phyloP scores from a whole-genome alignment of 2,329 filamentous ascomycete species.

The Exophiala sp. region DNA sequence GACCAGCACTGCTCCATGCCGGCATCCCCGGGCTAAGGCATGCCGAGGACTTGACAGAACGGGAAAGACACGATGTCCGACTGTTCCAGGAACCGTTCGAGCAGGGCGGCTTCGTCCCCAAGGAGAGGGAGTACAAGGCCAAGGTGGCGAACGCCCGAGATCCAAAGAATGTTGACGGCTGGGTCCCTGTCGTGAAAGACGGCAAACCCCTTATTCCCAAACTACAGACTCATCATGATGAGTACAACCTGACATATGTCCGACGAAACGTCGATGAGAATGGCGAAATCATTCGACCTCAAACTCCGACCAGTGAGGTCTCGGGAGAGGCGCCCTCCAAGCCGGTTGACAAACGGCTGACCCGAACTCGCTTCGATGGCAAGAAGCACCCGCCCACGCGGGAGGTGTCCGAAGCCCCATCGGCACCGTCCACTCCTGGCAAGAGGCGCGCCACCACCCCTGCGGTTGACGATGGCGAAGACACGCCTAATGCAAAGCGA shows the following conservation, averaged over 20 bases:
- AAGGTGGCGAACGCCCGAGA: conserved; percentile 35
- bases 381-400: conserved; percentile 25
- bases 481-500: conserved; percentile 24
- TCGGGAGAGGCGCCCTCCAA: conserved; percentile 17
- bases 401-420: conserved; percentile 24
- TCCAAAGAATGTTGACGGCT: conserved; percentile 38
- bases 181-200: conserved; percentile 35
- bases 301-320: conserved; percentile 16
- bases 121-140: conserved; percentile 38
- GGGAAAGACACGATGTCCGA: conserved; percentile 33
- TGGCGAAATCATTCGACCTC: conserved; percentile 19
- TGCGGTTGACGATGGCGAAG: conserved; percentile 13
- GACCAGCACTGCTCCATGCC: conserved; percentile 22
- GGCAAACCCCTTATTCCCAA: conserved; percentile 26
- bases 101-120: conserved; percentile 46
- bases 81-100: conserved; percentile 53
- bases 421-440: conserved; percentile 17
- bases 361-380: conserved; percentile 26
- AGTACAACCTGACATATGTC: conserved; percentile 25
- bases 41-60: conserved; percentile 24
- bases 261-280: conserved; percentile 21
- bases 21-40: conserved; percentile 33
- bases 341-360: conserved; percentile 21
- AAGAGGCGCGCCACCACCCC: conserved; percentile 20
- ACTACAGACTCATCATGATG: conserved; percentile 22